A percentile compares a stretch with the other conserved stretches of the same genome.
Evolutionary conservation across 148 eudicot species (phyloP).

Genomic region (Spergularia bocconei): DNA sequence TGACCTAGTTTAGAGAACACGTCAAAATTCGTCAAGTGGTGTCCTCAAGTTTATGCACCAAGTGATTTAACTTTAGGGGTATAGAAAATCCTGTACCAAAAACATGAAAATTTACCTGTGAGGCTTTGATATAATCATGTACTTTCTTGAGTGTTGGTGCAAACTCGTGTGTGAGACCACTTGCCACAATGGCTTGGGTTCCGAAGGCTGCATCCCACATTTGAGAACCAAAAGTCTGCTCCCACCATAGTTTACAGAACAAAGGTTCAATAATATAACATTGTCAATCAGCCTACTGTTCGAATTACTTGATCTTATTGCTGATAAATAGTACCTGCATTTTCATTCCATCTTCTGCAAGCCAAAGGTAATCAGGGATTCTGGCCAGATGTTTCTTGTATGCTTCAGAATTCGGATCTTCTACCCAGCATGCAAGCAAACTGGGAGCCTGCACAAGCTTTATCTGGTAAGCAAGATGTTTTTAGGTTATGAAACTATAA

Average conservation of each 20-base stretch:
- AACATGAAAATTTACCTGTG: conserved; percentile 35
- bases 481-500: no score
- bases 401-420: conserved; percentile 61
- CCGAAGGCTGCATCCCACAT: conserved; percentile 54
- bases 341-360: conserved; percentile 73
- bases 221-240: conserved; percentile 52
- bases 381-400: conserved; percentile 61
- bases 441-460: conserved; percentile 25
- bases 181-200: conserved; percentile 44
- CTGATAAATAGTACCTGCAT: conserved; percentile 42
- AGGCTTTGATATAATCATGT: conserved; percentile 47
- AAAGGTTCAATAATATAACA: background rate
- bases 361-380: conserved; percentile 61
- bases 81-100: no score
- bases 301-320: background rate
- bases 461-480: no score
- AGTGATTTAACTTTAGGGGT: no score
- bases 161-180: conserved; percentile 37
- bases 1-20: conserved; percentile 26
- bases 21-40: background rate
- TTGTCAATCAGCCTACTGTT: no score
- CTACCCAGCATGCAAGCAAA: conserved; percentile 71
- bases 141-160: conserved; percentile 42
- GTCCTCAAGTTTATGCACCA: no score
- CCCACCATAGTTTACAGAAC: background rate